Base-by-base conservation (phyloP, 768 basidiomycete genomes). In the Auriculariales sp. region DNA sequence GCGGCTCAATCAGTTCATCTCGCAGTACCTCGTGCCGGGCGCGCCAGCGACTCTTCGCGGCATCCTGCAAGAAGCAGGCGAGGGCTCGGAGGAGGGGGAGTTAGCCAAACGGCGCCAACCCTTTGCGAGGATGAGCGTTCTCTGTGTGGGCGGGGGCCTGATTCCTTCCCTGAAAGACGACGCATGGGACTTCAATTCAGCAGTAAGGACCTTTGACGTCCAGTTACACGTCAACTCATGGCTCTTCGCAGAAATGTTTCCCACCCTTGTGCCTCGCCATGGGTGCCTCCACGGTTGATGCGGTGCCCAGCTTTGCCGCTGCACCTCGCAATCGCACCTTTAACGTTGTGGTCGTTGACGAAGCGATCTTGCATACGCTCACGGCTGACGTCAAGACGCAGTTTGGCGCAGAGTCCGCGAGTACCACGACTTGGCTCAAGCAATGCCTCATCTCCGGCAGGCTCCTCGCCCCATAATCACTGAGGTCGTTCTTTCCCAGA, bases 211-310 rank as follows among this genome's bases (percentile, higher is more conserved):
- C 28, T 24, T 29, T 29, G 30, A 2, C 17, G 9, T 15, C 14
- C 19, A 25, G 49, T 35, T 32, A 28, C 47, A 14, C 17, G 25
- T 6, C 46, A 30, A 9, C 3, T 28, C 11, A 35, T 35, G 22
- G 24, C 29, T 27, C 5, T 55, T 51, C 71, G 69, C 55, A 67
- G 59, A 42, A 74, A 15, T 44, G 19, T 25, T 24, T 78, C 54
- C 76, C 73, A 22, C 77, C 75, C 47, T 83, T 92, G 53, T 72
- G 89, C 30, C 62, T 87, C 35, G 75, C 77, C 28, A 86, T 92
- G 79, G 88, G 89, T 1, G 86, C 90, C 0, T 63, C 66, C 5
- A 68, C 64, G 11, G 81, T 93, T 42, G 83, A 88, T 61, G 78
- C 78, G 2, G 73, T 80, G 27, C 62, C 66, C 6, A 68, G 64